A percentile compares a stretch with the other conserved stretches of the same genome.
Conservation (phyloP, 805 yeast genomes). For the Torulaspora indica region DNA sequence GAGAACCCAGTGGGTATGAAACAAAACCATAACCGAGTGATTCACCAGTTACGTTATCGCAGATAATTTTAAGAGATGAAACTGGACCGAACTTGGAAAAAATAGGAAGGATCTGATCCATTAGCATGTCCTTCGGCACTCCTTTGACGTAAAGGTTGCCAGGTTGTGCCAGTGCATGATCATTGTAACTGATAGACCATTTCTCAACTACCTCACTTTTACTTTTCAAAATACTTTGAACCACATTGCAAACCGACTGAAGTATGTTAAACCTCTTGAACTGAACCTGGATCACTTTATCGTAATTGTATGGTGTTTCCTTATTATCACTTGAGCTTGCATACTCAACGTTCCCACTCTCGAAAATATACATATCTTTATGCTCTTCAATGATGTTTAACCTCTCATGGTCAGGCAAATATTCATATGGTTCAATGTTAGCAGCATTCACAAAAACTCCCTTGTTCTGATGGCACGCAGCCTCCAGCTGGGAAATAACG, state of each 20-base stretch:
- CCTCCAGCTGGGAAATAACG: conserved; percentile 9
- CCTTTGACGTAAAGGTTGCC: conserved; percentile 56
- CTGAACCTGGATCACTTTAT: conserved; percentile 27
- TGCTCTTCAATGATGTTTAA: conserved; percentile 20
- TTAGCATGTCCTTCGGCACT: conserved; percentile 38
- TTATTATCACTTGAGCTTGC: conserved; percentile 10
- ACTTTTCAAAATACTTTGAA: conserved; percentile 6
- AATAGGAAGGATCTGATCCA: conserved; percentile 38
- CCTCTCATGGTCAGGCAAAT: conserved; percentile 25
- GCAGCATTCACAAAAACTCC: conserved; percentile 24
- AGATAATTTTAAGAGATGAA: conserved; percentile 44
- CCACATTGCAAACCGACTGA: conserved; percentile 11
- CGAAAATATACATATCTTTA: conserved; percentile 24
- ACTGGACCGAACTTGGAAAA: conserved; percentile 43
- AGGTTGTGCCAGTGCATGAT: conserved; percentile 44
- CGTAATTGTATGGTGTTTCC: conserved; percentile 21
- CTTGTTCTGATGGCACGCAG: conserved; percentile 14
- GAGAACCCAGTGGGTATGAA: conserved; percentile 51
- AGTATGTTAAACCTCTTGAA: conserved; percentile 22
- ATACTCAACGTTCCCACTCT: conserved; percentile 22
- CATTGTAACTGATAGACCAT: conserved; percentile 31
- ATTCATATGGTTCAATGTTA: conserved; percentile 32
- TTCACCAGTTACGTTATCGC: conserved; percentile 40
- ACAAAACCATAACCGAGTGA: conserved; percentile 59
- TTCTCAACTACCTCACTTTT: conserved; percentile 9